Conservation (phyloP, 805 yeast species). For the Cyberlindnera euphorbiiphila region DNA sequence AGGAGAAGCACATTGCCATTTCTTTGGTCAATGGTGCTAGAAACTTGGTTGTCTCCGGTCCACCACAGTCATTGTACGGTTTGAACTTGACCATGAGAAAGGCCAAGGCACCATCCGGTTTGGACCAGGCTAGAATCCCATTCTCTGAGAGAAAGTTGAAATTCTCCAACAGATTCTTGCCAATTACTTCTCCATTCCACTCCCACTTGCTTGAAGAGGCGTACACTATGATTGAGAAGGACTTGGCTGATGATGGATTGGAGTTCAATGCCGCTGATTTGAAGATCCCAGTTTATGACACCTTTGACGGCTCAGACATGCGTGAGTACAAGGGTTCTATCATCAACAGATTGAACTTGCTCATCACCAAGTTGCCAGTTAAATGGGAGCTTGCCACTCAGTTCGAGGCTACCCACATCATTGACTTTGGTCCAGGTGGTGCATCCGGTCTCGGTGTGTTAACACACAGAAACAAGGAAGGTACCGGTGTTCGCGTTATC, state of each 20-base stretch:
- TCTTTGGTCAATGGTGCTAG: slow-evolving; percentile 95
- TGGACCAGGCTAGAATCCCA: slow-evolving; percentile 94
- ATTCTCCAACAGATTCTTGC: slow-evolving; percentile 90
- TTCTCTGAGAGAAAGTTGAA: slow-evolving; percentile 89
- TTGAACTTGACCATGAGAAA: slow-evolving; percentile 87
- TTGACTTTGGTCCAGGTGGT: slow-evolving; percentile 99
- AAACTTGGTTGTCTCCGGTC: slow-evolving; percentile 94
- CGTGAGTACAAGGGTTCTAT: slow-evolving; percentile 52
- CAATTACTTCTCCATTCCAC: slow-evolving; percentile 96
- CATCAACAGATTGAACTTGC: slow-evolving; percentile 66
- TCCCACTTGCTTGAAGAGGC: slow-evolving; percentile 79
- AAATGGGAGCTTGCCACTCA: slow-evolving; percentile 91
- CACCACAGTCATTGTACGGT: slow-evolving; percentile 97
- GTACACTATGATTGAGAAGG: slow-evolving; percentile 59
- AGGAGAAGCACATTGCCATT: slow-evolving; percentile 83
- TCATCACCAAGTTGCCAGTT: slow-evolving; percentile 86
- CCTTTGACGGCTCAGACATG: slow-evolving; percentile 79
- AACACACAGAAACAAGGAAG: slow-evolving; percentile 97
- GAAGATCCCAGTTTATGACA: slow-evolving; percentile 86
- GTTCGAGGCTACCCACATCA: slow-evolving; percentile 78
- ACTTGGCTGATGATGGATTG: slow-evolving; percentile 56
- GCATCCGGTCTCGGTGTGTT: slow-evolving; percentile 93
- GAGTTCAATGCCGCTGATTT: slow-evolving; percentile 53
- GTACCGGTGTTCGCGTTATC: slow-evolving; percentile 93
- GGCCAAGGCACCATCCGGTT: slow-evolving; percentile 90